phyloP scores from a whole-genome alignment of 2,329 filamentous ascomycete species.

The Colletotrichum lindemuthianum region DNA sequence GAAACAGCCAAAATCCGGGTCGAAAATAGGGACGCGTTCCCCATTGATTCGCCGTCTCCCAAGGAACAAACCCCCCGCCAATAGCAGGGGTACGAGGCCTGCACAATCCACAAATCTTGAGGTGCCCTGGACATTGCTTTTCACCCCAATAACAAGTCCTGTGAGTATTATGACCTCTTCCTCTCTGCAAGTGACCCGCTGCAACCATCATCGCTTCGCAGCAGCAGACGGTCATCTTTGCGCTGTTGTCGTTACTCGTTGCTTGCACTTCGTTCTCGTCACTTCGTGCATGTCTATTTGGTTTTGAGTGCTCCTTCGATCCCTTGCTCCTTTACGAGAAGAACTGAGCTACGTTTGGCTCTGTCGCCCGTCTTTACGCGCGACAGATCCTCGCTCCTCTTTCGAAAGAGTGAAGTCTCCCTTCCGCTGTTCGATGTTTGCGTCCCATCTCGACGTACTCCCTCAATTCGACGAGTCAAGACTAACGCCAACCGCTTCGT shows the following conservation, averaged over 20 bases:
- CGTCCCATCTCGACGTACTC: conserved; percentile 10
- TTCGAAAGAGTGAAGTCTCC: conserved; percentile 37
- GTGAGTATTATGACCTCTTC: conserved; percentile 37
- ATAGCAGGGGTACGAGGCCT: conserved; percentile 32
- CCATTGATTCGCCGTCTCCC: conserved; percentile 36
- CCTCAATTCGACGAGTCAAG: neutral
- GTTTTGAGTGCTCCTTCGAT: conserved; percentile 4
- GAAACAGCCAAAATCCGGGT: conserved; percentile 29
- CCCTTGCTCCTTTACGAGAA: conserved; percentile 6
- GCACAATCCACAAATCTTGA: conserved; percentile 35
- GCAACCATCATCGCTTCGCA: conserved; percentile 17
- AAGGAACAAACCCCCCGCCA: conserved; percentile 37
- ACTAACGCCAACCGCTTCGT: conserved; percentile 32
- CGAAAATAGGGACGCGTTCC: conserved; percentile 22
- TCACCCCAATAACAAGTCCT: conserved; percentile 37
- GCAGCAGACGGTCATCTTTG: conserved; percentile 19
- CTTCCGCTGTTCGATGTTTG: neutral
- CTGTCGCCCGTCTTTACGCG: conserved; percentile 22
- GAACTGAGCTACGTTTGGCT: conserved; percentile 11
- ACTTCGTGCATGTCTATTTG: conserved; percentile 2
- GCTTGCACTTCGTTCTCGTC: conserved; percentile 4
- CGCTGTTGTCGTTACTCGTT: conserved; percentile 13
- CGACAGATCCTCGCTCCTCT: conserved; percentile 27
- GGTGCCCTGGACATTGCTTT: conserved; percentile 10
- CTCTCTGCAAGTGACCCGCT: conserved; percentile 12